These are phyloP conservation scores for Ustilago sp. DNA, from an alignment of 1,284 basidiomycete species.

Conservation along the genomic window DNA sequence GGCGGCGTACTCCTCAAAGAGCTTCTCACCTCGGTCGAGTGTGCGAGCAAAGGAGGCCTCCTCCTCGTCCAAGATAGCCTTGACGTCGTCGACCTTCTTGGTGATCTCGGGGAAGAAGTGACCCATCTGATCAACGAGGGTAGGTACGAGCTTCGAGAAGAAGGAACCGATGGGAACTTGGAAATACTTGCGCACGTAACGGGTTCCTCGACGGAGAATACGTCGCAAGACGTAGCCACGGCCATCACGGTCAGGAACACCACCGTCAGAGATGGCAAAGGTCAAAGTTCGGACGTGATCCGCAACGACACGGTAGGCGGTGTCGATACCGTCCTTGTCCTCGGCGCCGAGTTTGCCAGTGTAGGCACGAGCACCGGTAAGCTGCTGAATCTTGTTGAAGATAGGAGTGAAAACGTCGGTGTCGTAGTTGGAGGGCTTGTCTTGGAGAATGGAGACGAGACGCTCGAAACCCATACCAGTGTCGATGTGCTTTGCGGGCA, in stretches of 20 bases:
- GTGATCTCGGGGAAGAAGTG: conserved; percentile 92
- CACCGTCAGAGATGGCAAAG: conserved; percentile 95
- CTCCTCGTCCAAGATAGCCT: conserved; percentile 96
- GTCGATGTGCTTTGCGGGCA: conserved; percentile 95
- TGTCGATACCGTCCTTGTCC: conserved; percentile 93
- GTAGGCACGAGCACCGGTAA: conserved; percentile 89
- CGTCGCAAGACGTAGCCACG: conserved; percentile 94
- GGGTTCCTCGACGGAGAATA: conserved; percentile 89
- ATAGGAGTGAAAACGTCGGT: conserved; percentile 94
- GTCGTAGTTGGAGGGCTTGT: conserved; percentile 95
- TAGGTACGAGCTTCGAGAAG: conserved; percentile 91
- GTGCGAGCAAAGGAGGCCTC: conserved; percentile 97
- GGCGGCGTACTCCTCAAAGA: conserved; percentile 90
- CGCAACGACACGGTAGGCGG: conserved; percentile 95
- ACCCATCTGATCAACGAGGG: conserved; percentile 88
- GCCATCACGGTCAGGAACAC: conserved; percentile 94
- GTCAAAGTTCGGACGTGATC: conserved; percentile 96
- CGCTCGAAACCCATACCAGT: conserved; percentile 99
- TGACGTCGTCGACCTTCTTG: conserved; percentile 84
- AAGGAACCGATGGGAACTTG: conserved; percentile 93
- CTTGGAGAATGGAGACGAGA: conserved; percentile 91
- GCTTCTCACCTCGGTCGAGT: conserved; percentile 93
- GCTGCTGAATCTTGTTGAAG: conserved; percentile 86
- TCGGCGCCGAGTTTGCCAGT: conserved; percentile 91
- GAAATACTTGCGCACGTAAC: conserved; percentile 95